These are phyloP conservation scores for Trichoderma sp. DNA, from an alignment of 2,329 filamentous ascomycete genomes.

Conservation along the genomic window DNA sequence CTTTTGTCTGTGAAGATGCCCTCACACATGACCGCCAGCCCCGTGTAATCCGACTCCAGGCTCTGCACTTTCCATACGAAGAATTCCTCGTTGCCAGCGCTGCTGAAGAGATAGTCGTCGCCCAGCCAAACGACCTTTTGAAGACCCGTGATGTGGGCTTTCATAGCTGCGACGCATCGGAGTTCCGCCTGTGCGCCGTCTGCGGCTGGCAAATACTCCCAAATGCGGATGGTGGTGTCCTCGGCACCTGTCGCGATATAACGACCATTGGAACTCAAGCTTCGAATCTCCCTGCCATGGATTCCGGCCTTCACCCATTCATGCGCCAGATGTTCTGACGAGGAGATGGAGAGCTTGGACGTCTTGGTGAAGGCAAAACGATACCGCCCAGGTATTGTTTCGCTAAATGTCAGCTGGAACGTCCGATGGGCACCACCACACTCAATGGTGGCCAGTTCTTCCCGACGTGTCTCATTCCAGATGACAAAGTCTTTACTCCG, in stretches of 20 bases:
- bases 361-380: slow-evolving; percentile 76
- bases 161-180: slow-evolving; percentile 64
- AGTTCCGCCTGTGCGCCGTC: slow-evolving; percentile 33
- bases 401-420: slow-evolving; percentile 57
- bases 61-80: slow-evolving; percentile 73
- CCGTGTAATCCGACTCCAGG: slow-evolving; percentile 53
- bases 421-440: slow-evolving; percentile 84
- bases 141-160: slow-evolving; percentile 80
- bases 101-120: slow-evolving; percentile 76
- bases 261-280: slow-evolving; percentile 45
- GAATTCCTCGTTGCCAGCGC: slow-evolving; percentile 85
- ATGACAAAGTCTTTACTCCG: slow-evolving; percentile 76
- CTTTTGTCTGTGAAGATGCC: slow-evolving; percentile 55
- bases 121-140: slow-evolving; percentile 78
- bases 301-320: slow-evolving; percentile 66
- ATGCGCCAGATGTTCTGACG: slow-evolving; percentile 44
- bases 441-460: slow-evolving; percentile 70
- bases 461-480: slow-evolving; percentile 73
- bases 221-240: slow-evolving; percentile 76
- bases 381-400: slow-evolving; percentile 40
- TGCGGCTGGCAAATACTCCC: slow-evolving; percentile 46
- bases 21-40: slow-evolving; percentile 60
- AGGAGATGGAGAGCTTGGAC: slow-evolving; percentile 54
- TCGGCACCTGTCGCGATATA: slow-evolving; percentile 69
- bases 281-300: slow-evolving; percentile 84